Evolutionary conservation across 1,284 basidiomycete genomes (phyloP).

Genomic region (Ustilago bromivora): DNA sequence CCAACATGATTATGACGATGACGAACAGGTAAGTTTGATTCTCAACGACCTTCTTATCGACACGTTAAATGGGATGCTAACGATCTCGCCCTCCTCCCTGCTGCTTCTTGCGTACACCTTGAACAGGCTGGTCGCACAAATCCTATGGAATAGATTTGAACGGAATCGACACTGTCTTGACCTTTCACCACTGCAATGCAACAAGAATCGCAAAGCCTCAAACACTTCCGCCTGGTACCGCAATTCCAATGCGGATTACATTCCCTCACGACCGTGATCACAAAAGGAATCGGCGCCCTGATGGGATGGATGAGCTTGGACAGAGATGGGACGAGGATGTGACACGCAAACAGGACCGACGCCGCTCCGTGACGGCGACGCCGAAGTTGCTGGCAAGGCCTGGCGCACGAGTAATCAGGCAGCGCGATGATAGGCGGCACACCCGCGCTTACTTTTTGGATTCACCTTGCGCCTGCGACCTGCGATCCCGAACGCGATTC

Average conservation of each 20-base stretch:
- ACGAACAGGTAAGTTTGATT: slow-evolving; percentile 49
- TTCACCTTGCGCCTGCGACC: not conserved
- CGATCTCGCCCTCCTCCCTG: not conserved
- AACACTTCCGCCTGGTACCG: not conserved
- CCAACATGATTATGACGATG: slow-evolving; percentile 47
- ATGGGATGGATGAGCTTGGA: not conserved
- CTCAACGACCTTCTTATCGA: not conserved
- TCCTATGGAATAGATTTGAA: slow-evolving; percentile 42
- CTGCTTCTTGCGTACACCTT: not conserved
- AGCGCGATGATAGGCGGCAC: not conserved
- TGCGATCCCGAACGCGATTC: not conserved
- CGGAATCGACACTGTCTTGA: not conserved
- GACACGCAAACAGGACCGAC: slow-evolving; percentile 2
- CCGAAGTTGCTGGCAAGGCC: not conserved
- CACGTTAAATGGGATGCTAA: slow-evolving; percentile 6
- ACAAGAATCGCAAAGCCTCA: not conserved
- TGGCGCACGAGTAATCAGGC: not conserved
- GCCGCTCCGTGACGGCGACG: slow-evolving; percentile 18
- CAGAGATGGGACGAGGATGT: not conserved
- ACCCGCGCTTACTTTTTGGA: not conserved
- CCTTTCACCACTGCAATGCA: not conserved
- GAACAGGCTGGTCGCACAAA: slow-evolving; percentile 48
- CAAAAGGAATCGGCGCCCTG: not conserved
- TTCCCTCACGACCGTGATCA: not conserved
- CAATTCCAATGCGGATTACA: not conserved